Percentiles rank a stretch among this genome's conserved stretches.
These are phyloP conservation scores for Schizonepeta tenuifolia DNA, from an alignment of 257 asterid genomes.

Conservation along the genomic window DNA sequence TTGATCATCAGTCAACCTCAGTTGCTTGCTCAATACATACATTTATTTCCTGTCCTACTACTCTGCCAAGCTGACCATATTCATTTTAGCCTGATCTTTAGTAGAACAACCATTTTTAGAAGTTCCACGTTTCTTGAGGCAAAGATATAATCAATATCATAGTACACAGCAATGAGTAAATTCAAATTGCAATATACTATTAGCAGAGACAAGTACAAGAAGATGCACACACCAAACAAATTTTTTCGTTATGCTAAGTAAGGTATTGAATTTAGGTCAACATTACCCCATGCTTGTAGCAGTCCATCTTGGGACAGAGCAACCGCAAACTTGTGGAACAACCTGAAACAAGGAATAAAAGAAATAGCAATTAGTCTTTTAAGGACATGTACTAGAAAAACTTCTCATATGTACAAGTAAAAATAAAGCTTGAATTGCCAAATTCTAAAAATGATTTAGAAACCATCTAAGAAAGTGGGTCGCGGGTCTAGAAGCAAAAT, in stretches of 20 bases:
- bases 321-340: constrained; percentile 83
- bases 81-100: constrained; percentile 93
- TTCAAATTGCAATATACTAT: constrained; percentile 20
- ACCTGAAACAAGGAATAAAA: constrained; percentile 50
- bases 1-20: not conserved
- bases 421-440: constrained; percentile 21
- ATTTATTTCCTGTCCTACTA: not conserved
- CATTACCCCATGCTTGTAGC: constrained; percentile 93
- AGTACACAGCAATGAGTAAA: constrained; percentile 12
- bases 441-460: not conserved
- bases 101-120: constrained; percentile 30
- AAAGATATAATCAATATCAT: constrained; percentile 18
- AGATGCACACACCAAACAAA: constrained; percentile 25
- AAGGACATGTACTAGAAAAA: not conserved
- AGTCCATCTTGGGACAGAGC: constrained; percentile 92
- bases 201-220: constrained; percentile 18
- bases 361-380: not conserved
- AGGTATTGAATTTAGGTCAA: constrained; percentile 18
- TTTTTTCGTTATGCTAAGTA: constrained; percentile 15
- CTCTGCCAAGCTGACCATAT: constrained; percentile 95
- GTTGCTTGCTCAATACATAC: constrained; percentile 15
- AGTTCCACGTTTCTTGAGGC: constrained; percentile 33
- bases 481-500: not conserved
- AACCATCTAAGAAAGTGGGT: not conserved
- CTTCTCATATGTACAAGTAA: not conserved